Evolutionary conservation across 2,329 filamentous ascomycete species (phyloP).

Genomic region (Pestalotiopsis sp.): DNA sequence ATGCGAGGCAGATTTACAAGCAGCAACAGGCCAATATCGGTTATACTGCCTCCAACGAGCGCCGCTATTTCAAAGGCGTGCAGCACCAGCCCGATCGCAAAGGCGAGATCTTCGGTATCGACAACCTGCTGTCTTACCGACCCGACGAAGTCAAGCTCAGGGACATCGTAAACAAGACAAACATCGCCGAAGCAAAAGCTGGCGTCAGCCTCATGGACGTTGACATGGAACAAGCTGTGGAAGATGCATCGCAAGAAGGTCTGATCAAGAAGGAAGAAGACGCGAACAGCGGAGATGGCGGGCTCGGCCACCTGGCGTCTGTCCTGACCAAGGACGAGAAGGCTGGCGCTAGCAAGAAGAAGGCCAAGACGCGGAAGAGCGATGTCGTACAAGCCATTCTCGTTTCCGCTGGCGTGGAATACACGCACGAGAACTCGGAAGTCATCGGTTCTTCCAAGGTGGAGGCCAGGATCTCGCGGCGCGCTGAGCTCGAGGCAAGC

Average conservation of each 20-base stretch:
- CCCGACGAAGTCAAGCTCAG: constrained; percentile 78
- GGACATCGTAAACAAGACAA: constrained; percentile 99
- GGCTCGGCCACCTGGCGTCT: constrained; percentile 73
- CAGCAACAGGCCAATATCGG: constrained; percentile 98
- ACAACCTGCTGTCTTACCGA: constrained; percentile 84
- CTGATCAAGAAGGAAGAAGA: constrained; percentile 48
- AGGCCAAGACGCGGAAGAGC: constrained; percentile 46
- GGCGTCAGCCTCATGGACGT: constrained; percentile 81
- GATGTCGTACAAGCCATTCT: constrained; percentile 91
- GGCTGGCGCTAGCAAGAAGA: constrained; percentile 37
- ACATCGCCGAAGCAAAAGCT: constrained; percentile 88
- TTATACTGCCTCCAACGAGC: constrained; percentile 88
- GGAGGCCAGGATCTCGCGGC: constrained; percentile 81
- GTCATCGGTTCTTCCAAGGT: constrained; percentile 90
- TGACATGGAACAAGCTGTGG: constrained; percentile 64
- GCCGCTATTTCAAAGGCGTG: constrained; percentile 93
- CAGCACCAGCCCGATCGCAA: constrained; percentile 82
- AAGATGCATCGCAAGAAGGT: constrained; percentile 50
- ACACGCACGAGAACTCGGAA: constrained; percentile 95
- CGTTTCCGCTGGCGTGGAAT: constrained; percentile 84
- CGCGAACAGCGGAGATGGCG: constrained; percentile 63
- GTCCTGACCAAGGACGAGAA: constrained; percentile 53
- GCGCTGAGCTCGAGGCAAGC: constrained; percentile 64
- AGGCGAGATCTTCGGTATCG: constrained; percentile 90
- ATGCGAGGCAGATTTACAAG: constrained; percentile 97